Percentiles rank a stretch among this genome's conserved stretches.
Conservation (phyloP, 169 alveolate genomes). For the Besnoitia besnoiti region DNA sequence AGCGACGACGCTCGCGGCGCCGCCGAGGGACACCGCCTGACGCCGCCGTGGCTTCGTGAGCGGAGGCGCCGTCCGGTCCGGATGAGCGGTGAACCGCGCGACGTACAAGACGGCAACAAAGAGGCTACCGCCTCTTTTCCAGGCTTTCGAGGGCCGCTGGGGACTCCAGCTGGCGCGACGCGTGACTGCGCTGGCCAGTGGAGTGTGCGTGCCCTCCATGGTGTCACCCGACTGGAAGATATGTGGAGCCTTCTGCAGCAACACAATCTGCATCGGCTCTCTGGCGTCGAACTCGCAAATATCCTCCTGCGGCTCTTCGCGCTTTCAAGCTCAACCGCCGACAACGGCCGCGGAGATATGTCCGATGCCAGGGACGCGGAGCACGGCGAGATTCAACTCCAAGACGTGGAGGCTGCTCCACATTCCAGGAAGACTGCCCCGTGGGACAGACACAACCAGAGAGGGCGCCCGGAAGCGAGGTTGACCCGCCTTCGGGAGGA, state of each 20-base stretch:
- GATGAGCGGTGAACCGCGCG: too few species aligned
- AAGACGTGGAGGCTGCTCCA: too few species aligned
- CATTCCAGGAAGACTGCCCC: too few species aligned
- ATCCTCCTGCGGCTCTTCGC: not conserved
- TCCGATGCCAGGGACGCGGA: too few species aligned
- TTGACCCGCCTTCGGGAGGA: not conserved
- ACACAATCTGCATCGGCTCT: not conserved
- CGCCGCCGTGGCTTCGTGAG: too few species aligned
- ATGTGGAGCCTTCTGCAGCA: not conserved
- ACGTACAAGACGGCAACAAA: not conserved
- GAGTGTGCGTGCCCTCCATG: not conserved
- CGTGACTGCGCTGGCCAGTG: not conserved
- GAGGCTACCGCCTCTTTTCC: not conserved
- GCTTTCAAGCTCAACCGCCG: not conserved
- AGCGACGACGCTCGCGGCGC: too few species aligned
- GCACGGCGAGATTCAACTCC: too few species aligned
- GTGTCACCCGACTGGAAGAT: not conserved
- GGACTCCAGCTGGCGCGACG: not conserved
- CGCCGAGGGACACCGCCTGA: too few species aligned
- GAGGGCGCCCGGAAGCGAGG: not conserved
- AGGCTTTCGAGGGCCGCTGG: not conserved
- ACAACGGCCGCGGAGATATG: too few species aligned
- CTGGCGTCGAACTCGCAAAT: not conserved
- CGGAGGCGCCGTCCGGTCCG: too few species aligned
- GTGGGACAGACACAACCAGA: too few species aligned